A percentile compares a stretch with the other conserved stretches of the same genome.
phyloP scores from a whole-genome alignment of 2,329 filamentous ascomycete species.

The Neonectria punicea region DNA sequence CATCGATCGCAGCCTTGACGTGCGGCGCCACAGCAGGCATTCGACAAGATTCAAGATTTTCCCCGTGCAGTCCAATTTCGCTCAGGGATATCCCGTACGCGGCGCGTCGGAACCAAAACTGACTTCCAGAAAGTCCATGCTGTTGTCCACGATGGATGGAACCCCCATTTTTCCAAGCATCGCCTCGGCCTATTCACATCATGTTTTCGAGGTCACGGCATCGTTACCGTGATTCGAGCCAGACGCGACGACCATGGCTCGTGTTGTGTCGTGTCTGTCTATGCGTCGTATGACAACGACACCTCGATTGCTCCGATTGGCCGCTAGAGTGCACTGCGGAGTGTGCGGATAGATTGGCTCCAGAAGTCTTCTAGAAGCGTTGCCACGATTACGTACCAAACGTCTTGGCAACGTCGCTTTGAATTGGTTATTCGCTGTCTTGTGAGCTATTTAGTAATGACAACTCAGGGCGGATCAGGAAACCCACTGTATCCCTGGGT shows the following conservation, averaged over 20 bases:
- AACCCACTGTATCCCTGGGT: not conserved
- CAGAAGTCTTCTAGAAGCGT: not conserved
- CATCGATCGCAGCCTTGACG: constrained; percentile 46
- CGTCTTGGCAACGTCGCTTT: not conserved
- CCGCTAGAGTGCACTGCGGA: not conserved
- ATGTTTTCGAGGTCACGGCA: not conserved
- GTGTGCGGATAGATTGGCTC: not conserved
- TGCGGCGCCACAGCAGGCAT: constrained; percentile 43
- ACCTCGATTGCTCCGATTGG: not conserved
- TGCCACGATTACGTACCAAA: not conserved
- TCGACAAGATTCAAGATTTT: not conserved
- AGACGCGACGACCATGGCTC: too few relatives aligned
- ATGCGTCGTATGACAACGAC: not conserved
- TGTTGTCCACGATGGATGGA: too few relatives aligned
- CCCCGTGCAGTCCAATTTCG: too few relatives aligned
- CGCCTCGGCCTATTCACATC: not conserved
- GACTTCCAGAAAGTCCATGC: too few relatives aligned
- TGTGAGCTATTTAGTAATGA: not conserved
- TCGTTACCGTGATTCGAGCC: not conserved
- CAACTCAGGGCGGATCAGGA: not conserved
- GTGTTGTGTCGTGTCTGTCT: not conserved
- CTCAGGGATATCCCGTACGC: too few relatives aligned
- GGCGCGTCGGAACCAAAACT: too few relatives aligned
- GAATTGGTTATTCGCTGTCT: not conserved
- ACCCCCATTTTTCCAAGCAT: not conserved